A percentile compares a stretch with the other conserved stretches of the same genome.
These are phyloP conservation scores for Basidioascus undulatus DNA, from an alignment of 768 basidiomycete species.

Conservation along the genomic window DNA sequence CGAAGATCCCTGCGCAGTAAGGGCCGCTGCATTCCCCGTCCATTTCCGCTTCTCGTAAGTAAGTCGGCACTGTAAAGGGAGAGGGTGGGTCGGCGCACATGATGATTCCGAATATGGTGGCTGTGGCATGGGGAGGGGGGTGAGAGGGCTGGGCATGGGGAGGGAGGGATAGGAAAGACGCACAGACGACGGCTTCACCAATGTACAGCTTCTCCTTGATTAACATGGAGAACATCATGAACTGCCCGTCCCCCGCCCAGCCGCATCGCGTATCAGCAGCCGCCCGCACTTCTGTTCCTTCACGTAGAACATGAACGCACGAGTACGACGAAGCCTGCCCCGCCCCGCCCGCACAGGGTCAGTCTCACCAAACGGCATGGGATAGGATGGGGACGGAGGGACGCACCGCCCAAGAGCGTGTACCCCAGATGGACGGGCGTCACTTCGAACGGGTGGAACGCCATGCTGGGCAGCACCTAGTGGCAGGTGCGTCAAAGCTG, in stretches of 20 bases:
- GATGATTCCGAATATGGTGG: slow-evolving; percentile 77
- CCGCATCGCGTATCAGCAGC: too few species aligned
- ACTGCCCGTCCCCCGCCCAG: slow-evolving; percentile 23
- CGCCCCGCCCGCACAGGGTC: not conserved
- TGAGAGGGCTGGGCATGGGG: too few species aligned
- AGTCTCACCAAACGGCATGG: not conserved
- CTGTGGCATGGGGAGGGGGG: too few species aligned
- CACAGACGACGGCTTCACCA: slow-evolving; percentile 88
- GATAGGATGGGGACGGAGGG: not conserved
- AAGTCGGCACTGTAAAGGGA: not conserved
- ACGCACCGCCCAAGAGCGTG: slow-evolving; percentile 18
- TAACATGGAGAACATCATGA: slow-evolving; percentile 84
- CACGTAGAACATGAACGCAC: slow-evolving; percentile 16
- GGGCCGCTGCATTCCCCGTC: too few species aligned
- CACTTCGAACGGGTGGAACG: slow-evolving; percentile 18
- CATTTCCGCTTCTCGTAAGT: too few species aligned
- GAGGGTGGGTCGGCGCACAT: slow-evolving; percentile 24
- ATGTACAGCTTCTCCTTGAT: slow-evolving; percentile 79
- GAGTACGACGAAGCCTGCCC: slow-evolving; percentile 43
- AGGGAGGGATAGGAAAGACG: too few species aligned
- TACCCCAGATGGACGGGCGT: slow-evolving; percentile 17
- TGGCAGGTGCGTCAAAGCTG: too few species aligned
- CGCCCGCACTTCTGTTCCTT: too few species aligned
- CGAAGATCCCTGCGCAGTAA: slow-evolving; percentile 53
- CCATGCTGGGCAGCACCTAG: too few species aligned